A percentile compares a stretch with the other conserved stretches of the same genome.
Conservation (phyloP, 1,284 basidiomycete species). For the Tylopilus orsonianus region DNA sequence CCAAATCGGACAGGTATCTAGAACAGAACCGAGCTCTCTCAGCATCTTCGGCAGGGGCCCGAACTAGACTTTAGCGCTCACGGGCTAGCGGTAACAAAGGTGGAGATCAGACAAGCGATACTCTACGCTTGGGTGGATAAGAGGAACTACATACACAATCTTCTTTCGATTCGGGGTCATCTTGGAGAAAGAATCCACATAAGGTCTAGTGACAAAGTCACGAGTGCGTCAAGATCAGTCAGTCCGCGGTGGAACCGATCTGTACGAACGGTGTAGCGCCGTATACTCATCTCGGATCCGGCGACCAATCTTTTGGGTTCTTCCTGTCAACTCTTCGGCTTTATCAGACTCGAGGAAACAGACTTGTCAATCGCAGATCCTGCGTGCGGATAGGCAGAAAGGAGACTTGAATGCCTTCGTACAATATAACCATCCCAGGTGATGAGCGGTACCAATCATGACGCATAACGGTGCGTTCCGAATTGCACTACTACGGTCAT, state of each 20-base stretch:
- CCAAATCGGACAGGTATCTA: constrained; percentile 66
- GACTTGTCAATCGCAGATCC: neutral
- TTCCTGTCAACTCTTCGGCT: neutral
- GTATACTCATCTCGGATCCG: constrained; percentile 10
- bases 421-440: neutral
- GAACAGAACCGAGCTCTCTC: neutral
- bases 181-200: constrained; percentile 24
- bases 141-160: constrained; percentile 10
- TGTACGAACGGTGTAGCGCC: constrained; percentile 22
- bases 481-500: too few species aligned
- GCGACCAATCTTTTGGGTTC: neutral
- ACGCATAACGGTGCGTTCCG: neutral
- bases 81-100: constrained; percentile 13
- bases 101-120: constrained; percentile 2
- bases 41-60: neutral
- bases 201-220: constrained; percentile 8
- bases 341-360: neutral
- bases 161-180: constrained; percentile 17
- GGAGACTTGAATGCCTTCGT: neutral
- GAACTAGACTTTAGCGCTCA: constrained; percentile 14
- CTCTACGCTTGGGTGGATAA: neutral
- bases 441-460: neutral
- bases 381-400: neutral
- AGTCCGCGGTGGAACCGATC: neutral
- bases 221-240: neutral